A percentile compares a stretch with the other conserved stretches of the same genome.
Conservation (phyloP, 148 eudicot species). For the Drosera capensis region DNA sequence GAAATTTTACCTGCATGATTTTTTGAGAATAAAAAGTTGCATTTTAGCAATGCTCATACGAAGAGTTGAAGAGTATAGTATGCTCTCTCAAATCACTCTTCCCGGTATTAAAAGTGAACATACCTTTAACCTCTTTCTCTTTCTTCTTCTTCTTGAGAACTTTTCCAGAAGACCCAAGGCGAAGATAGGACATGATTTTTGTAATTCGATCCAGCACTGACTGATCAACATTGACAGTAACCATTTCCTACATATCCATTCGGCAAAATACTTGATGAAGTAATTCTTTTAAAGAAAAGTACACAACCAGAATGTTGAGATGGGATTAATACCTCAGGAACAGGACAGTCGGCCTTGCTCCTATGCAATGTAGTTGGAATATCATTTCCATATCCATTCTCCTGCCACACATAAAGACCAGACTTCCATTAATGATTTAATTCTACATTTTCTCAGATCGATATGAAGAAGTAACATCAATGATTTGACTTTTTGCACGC, state of each 20-base stretch:
- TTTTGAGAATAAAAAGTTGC: too few relatives aligned
- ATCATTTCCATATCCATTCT: slow-evolving; percentile 71
- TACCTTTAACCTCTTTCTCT: slow-evolving; percentile 79
- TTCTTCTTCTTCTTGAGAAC: slow-evolving; percentile 95
- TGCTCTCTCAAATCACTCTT: too few relatives aligned
- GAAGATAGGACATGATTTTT: slow-evolving; percentile 94
- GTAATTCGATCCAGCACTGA: slow-evolving; percentile 91
- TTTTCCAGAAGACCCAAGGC: slow-evolving; percentile 97
- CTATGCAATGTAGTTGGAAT: slow-evolving; percentile 94
- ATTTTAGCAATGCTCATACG: too few relatives aligned
- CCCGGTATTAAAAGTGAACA: too few relatives aligned
- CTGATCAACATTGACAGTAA: slow-evolving; percentile 91
- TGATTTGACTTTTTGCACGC: not conserved
- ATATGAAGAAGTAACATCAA: not conserved
- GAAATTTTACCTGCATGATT: slow-evolving; percentile 41
- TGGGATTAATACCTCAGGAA: slow-evolving; percentile 48
- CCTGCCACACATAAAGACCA: slow-evolving; percentile 32
- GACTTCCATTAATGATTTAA: not conserved
- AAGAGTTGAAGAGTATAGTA: too few relatives aligned
- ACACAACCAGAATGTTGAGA: slow-evolving; percentile 2
- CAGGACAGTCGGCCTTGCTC: slow-evolving; percentile 97
- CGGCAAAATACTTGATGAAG: slow-evolving; percentile 6
- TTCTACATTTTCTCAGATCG: not conserved
- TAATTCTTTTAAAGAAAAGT: slow-evolving; percentile 3
- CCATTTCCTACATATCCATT: slow-evolving; percentile 69